phyloP scores from a whole-genome alignment of 2,329 filamentous ascomycete species.

The Penicillium sp. region DNA sequence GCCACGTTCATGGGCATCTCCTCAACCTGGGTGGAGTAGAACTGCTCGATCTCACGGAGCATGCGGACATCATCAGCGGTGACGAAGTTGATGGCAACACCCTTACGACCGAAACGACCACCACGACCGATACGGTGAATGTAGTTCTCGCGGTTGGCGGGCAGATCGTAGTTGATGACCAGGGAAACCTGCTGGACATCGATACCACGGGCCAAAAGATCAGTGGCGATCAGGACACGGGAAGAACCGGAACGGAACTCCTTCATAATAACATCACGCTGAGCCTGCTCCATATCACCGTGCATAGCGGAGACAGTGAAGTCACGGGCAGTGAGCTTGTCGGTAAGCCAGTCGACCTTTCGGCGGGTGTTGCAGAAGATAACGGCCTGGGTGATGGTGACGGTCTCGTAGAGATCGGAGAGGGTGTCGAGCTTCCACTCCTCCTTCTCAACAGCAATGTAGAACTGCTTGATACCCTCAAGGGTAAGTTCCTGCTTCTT shows the following conservation, averaged over 20 bases:
- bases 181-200: conserved; percentile 97
- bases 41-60: conserved; percentile 92
- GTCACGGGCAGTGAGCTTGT: conserved; percentile 98
- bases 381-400: conserved; percentile 97
- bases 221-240: conserved; percentile 92
- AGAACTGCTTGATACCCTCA: conserved; percentile 97
- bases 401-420: conserved; percentile 96
- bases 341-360: conserved; percentile 99
- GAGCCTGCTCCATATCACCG: conserved; percentile 97
- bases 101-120: conserved; percentile 94
- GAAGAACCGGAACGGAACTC: conserved; percentile 97
- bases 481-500: conserved; percentile 73
- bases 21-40: conserved; percentile 95
- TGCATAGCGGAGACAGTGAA: conserved; percentile 99
- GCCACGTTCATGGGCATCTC: conserved; percentile 98
- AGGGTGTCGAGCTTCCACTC: conserved; percentile 99
- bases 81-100: conserved; percentile 99
- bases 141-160: conserved; percentile 98
- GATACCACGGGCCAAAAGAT: conserved; percentile 97
- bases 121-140: conserved; percentile 97
- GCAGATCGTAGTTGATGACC: conserved; percentile 98
- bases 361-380: conserved; percentile 99
- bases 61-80: conserved; percentile 98
- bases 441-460: conserved; percentile 98
- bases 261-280: conserved; percentile 98